Percentiles rank a stretch among this genome's conserved stretches.
phyloP scores from a whole-genome alignment of 2,329 filamentous ascomycete genomes.

The Cyphellophora europaea region DNA sequence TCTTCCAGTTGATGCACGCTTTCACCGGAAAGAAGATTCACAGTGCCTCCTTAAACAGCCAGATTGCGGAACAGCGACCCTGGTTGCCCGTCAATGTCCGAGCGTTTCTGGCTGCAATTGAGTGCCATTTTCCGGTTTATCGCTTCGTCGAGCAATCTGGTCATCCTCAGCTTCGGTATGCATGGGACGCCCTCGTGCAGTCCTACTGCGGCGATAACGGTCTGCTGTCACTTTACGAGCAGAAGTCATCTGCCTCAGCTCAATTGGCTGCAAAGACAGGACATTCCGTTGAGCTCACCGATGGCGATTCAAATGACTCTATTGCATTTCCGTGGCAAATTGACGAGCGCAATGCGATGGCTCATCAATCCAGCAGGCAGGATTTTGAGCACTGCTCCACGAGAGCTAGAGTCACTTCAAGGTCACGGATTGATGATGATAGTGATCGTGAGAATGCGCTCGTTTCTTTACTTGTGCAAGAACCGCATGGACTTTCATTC shows the following conservation, averaged over 20 bases:
- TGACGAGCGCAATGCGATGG: too few species aligned
- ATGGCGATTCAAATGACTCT: not conserved
- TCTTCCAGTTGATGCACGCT: constrained; percentile 10
- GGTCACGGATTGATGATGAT: not conserved
- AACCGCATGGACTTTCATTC: constrained; percentile 2
- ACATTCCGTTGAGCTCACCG: not conserved
- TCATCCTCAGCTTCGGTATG: constrained; percentile 2
- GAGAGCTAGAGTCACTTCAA: not conserved
- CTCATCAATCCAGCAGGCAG: too few species aligned
- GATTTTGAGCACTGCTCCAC: not conserved
- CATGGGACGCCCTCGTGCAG: not conserved
- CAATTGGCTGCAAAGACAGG: not conserved
- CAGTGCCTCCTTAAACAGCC: constrained; percentile 6
- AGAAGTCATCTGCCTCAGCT: not conserved
- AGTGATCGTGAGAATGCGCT: not conserved
- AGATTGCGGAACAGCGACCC: constrained; percentile 7
- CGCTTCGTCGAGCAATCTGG: constrained; percentile 9
- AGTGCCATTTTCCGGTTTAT: constrained; percentile 9
- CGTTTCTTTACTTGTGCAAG: not conserved
- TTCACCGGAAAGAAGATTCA: constrained; percentile 8
- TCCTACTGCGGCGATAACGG: not conserved
- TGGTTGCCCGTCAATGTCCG: constrained; percentile 11
- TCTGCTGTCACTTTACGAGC: not conserved
- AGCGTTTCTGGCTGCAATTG: constrained; percentile 10
- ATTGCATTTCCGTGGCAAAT: not conserved